Evolutionary conservation across 768 basidiomycete species (phyloP), one percentile per base, ranked within the genome.

Genomic region (Serendipita vermifera): DNA sequence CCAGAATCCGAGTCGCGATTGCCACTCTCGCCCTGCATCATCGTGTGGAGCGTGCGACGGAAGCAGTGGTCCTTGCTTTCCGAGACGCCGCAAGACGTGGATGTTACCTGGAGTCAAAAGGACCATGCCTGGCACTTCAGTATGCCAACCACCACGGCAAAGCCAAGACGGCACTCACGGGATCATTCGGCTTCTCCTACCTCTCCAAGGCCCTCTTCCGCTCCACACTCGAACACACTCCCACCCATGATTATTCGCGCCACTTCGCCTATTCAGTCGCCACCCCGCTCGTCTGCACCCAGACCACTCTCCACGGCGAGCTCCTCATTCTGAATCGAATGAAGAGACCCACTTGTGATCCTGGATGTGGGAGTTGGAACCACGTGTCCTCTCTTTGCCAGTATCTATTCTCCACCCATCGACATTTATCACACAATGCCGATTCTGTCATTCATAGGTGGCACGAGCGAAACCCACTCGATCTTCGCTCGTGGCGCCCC

Each of bases 211-310:
- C 41, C 41, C 11, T 43, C 41, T 24, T 43, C 41, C 13, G 41
- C 41, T 11, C 41, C 41, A 13, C 41, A 43, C 26, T 24, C 41
- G 41, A 43, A 43, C 22, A 43, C 41, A 13, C 26, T 43, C 14
- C 41, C 41, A 24, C 41, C 41, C 15, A 43, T 43, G 41, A 43
- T n/a, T 11, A 11, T 43, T 13, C 41, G 26, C 41, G 11, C 41
- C 41, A 43, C 41, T 22, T 43, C 41, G 41, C 41, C 41, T 26
- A 11, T 43, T 24, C 41, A 43, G 26, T 43, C 41, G 11, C 41
- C 41, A n/a, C n/a, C n/a, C 13, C 41, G 41, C 22, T n/a, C 15
- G 14, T 11, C 13, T 15, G 41, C 24, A 15, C 41, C 41, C 24
- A 13, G 41, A 11, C 41, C 41, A 15, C 14, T 43, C 14, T 43